Base-by-base conservation (phyloP, 2,329 filamentous ascomycete genomes). In the Talaromyces amestolkiae region DNA sequence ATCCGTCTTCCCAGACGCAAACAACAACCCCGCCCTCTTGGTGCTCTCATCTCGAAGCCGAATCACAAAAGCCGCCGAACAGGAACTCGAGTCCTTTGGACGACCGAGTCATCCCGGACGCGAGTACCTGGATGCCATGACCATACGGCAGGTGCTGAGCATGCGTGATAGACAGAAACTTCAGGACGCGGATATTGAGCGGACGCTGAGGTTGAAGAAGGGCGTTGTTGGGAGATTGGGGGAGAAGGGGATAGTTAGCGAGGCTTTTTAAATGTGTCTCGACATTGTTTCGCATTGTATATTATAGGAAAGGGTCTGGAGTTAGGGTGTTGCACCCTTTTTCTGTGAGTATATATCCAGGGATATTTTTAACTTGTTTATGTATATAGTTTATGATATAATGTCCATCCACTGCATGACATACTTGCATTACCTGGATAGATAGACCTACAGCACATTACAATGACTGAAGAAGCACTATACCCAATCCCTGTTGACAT, bases 1-100 rank as follows among this genome's bases (percentile, higher is more conserved):
- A 4, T 69, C 77, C 64, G 72, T 79, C 64, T 79, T 80, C 69
- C 75, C 71, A 33, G 71, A 66, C 47, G 66, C 69, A 56, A 77
- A 73, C 19, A 89, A 88, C 66, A 89, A 88, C 66, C 86, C 86
- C 1, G 84, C 86, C 0, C 70, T 89, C 6, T 73, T 81, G 24
- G 80, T 85, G 3, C 76, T 88, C 3, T 79, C 81, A 19, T 81
- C 85, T 3, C 79, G 86, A 45, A 76, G 83, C 61, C 75, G 77
- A 35, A 77, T 88, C 51, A 77, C 81, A 27, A 80, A 80, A 22
- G 79, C 81, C 41, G 87, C 84, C 1, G 85, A 88, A 37, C 72
- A 74, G 22, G 86, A 89, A 72, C 79, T 85, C 1, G 77, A 80
- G 15, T 81, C 84, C 65, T 73, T 85, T 45, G 79, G 81, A 19